These are phyloP conservation scores for Aspergillus hortae DNA, from an alignment of 2,329 filamentous ascomycete genomes.

Conservation along the genomic window DNA sequence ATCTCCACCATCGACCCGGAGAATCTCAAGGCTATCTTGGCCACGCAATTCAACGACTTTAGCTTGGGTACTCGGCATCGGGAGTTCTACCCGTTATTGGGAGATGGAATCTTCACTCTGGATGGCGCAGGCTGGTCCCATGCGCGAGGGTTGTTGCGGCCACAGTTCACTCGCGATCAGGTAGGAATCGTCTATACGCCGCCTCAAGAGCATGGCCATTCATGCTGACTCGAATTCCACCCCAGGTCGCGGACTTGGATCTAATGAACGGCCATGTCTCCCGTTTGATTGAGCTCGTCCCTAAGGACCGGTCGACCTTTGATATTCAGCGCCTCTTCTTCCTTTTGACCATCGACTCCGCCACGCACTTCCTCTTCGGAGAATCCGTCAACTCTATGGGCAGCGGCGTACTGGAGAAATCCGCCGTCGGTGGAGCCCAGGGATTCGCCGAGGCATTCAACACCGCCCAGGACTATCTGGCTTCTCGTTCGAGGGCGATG, in stretches of 20 bases:
- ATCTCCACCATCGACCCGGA: slow-evolving; percentile 36
- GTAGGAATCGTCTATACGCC: slow-evolving; percentile 38
- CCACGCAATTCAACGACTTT: slow-evolving; percentile 77
- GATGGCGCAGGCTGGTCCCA: slow-evolving; percentile 76
- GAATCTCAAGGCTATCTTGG: slow-evolving; percentile 82
- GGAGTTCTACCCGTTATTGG: slow-evolving; percentile 48
- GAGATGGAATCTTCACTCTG: slow-evolving; percentile 59
- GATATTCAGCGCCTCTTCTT: slow-evolving; percentile 77
- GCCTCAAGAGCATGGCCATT: neutral
- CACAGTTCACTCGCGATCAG: slow-evolving; percentile 81
- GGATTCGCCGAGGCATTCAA: slow-evolving; percentile 39
- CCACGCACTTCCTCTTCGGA: slow-evolving; percentile 83
- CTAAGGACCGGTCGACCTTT: slow-evolving; percentile 49
- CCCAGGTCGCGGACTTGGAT: slow-evolving; percentile 58
- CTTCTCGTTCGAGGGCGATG: slow-evolving; percentile 25
- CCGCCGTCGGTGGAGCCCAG: slow-evolving; percentile 28
- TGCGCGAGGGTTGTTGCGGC: slow-evolving; percentile 73
- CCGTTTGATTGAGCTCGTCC: slow-evolving; percentile 62
- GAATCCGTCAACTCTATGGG: slow-evolving; percentile 61
- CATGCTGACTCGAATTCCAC: neutral
- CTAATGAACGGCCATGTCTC: slow-evolving; percentile 77
- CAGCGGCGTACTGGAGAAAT: slow-evolving; percentile 46
- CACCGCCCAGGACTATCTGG: slow-evolving; percentile 29
- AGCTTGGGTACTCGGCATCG: slow-evolving; percentile 76
- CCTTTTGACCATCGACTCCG: slow-evolving; percentile 75